phyloP scores from a whole-genome alignment of 2,329 filamentous ascomycete species.

The Cladophialophora exuberans region DNA sequence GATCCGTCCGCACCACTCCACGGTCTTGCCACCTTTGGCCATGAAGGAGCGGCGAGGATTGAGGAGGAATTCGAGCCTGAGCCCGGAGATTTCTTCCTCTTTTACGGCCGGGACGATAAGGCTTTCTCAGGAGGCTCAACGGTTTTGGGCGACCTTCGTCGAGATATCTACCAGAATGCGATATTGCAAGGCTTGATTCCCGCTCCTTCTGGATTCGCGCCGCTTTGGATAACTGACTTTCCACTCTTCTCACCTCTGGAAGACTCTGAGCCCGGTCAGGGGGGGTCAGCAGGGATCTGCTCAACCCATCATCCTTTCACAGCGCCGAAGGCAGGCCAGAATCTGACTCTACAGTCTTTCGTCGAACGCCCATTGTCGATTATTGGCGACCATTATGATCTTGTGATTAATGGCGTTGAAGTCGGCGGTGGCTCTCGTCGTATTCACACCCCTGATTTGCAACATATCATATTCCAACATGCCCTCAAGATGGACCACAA shows the following conservation, averaged over 20 bases:
- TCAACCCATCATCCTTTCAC: conserved; percentile 97
- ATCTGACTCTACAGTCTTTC: conserved; percentile 69
- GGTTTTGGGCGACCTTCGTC: conserved; percentile 71
- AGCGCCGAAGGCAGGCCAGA: conserved; percentile 71
- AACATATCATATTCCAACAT: conserved; percentile 81
- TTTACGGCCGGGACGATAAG: conserved; percentile 73
- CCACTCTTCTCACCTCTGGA: conserved; percentile 82
- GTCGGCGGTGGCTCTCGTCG: conserved; percentile 89
- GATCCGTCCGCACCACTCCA: conserved; percentile 73
- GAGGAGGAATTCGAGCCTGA: conserved; percentile 59
- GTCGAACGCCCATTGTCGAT: conserved; percentile 71
- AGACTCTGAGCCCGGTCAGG: conserved; percentile 74
- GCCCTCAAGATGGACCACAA: conserved; percentile 76
- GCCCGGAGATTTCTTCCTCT: conserved; percentile 76
- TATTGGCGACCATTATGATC: conserved; percentile 88
- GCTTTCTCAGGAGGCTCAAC: conserved; percentile 71
- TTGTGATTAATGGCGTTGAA: conserved; percentile 94
- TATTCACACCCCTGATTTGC: conserved; percentile 82
- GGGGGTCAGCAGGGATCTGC: conserved; percentile 75
- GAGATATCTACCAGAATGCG: conserved; percentile 69
- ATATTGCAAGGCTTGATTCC: conserved; percentile 64
- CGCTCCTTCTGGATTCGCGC: conserved; percentile 60
- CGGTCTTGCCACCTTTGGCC: conserved; percentile 78
- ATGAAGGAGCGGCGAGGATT: conserved; percentile 65
- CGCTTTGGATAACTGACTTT: conserved; percentile 87